These are phyloP conservation scores for Fusarium luffae DNA, from an alignment of 2,329 filamentous ascomycete species.

Conservation along the genomic window DNA sequence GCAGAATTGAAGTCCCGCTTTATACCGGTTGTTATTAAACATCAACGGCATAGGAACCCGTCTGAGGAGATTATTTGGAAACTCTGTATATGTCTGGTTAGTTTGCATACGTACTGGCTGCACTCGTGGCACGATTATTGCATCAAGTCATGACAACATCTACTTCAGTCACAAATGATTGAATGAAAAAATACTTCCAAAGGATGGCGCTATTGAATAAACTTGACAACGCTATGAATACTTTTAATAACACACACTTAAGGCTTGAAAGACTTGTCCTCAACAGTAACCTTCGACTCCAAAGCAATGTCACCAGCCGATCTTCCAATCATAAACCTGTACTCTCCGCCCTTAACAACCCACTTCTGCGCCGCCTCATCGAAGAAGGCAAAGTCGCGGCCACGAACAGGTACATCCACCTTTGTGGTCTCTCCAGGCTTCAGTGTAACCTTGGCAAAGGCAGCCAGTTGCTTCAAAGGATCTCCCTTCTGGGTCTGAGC, in stretches of 20 bases:
- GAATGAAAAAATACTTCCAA: not conserved
- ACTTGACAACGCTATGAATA: conserved; percentile 12
- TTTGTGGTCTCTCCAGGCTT: conserved; percentile 43
- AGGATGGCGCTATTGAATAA: not conserved
- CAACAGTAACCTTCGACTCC: conserved; percentile 35
- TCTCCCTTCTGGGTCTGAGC: conserved; percentile 32
- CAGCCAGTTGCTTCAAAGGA: conserved; percentile 70
- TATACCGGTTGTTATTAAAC: not conserved
- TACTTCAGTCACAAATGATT: not conserved
- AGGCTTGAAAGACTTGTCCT: conserved; percentile 36
- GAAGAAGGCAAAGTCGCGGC: conserved; percentile 47
- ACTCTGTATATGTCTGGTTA: not conserved
- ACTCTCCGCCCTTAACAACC: conserved; percentile 45
- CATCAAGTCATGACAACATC: not conserved
- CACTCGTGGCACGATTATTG: not conserved
- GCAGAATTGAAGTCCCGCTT: not conserved
- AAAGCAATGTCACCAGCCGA: conserved; percentile 43
- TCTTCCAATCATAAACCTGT: conserved; percentile 45
- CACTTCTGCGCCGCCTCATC: conserved; percentile 44
- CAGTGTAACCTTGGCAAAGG: conserved; percentile 69
- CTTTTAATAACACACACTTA: conserved; percentile 6
- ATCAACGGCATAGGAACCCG: not conserved
- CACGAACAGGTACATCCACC: conserved; percentile 39
- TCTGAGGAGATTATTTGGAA: accelerated
- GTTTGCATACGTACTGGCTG: not conserved